phyloP scores from a whole-genome alignment of 106 monocot species.

The Dendrobium catenatum region DNA sequence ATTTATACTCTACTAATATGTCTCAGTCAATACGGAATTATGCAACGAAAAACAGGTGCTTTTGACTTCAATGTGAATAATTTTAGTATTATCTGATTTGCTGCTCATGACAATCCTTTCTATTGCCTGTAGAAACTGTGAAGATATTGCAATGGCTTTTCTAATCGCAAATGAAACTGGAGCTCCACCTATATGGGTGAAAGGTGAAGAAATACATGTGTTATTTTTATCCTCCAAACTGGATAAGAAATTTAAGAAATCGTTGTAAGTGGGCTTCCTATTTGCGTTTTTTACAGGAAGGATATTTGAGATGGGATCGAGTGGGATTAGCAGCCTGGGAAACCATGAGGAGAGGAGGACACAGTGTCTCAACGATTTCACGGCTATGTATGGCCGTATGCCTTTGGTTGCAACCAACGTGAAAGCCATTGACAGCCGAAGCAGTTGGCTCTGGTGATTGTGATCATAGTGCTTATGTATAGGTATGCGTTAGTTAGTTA shows the following conservation, averaged over 20 bases:
- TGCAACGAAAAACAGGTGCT: slow-evolving; percentile 45
- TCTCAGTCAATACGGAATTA: slow-evolving; percentile 58
- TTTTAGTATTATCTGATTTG: background rate
- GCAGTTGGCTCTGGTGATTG: slow-evolving; percentile 61
- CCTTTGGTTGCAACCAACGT: slow-evolving; percentile 45
- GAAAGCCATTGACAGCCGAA: slow-evolving; percentile 49
- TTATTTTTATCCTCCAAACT: background rate
- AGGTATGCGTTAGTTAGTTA: no score
- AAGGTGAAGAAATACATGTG: slow-evolving; percentile 27
- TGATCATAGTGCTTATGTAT: background rate
- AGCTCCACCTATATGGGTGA: slow-evolving; percentile 69
- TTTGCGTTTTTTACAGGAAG: slow-evolving; percentile 28
- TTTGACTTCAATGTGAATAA: background rate
- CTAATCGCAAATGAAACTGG: slow-evolving; percentile 56
- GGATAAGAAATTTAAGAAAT: background rate
- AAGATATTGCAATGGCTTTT: slow-evolving; percentile 80
- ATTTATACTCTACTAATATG: slow-evolving; percentile 60
- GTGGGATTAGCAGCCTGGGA: slow-evolving; percentile 55
- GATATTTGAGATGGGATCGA: slow-evolving; percentile 46
- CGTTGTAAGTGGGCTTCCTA: background rate
- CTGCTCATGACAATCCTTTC: background rate
- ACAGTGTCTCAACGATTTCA: slow-evolving; percentile 60
- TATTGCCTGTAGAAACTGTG: slow-evolving; percentile 52
- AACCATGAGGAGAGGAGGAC: slow-evolving; percentile 39
- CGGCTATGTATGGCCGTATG: slow-evolving; percentile 38